phyloP scores from a whole-genome alignment of 2,329 filamentous ascomycete genomes.

The Metarhizium anisopliae region DNA sequence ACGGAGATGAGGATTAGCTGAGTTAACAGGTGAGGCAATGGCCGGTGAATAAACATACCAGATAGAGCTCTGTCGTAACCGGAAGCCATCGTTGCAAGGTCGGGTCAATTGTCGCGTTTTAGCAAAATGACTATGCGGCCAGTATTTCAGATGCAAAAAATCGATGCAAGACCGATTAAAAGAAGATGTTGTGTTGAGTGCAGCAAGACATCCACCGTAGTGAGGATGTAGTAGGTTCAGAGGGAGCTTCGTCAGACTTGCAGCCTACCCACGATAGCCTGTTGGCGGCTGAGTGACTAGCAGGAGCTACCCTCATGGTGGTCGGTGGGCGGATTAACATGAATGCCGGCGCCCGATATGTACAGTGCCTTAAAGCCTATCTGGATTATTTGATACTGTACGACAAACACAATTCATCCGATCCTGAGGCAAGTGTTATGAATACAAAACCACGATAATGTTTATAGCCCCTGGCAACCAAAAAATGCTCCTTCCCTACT shows the following conservation, averaged over 20 bases:
- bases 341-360: neutral
- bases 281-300: neutral
- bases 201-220: slow-evolving; percentile 1
- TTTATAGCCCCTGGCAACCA: too few relatives aligned
- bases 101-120: neutral
- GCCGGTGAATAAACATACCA: slow-evolving; percentile 51
- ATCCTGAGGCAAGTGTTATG: too few relatives aligned
- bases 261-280: slow-evolving; percentile 20
- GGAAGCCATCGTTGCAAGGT: slow-evolving; percentile 57
- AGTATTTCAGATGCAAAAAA: neutral
- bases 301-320: neutral
- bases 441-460: too few relatives aligned
- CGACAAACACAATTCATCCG: too few relatives aligned
- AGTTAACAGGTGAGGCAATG: neutral
- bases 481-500: too few relatives aligned
- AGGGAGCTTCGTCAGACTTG: slow-evolving; percentile 31
- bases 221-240: neutral
- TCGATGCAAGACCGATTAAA: neutral
- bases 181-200: slow-evolving; percentile 5
- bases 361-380: neutral
- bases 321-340: slow-evolving; percentile 2
- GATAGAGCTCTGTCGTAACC: slow-evolving; percentile 99
- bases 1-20: slow-evolving; percentile 28
- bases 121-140: neutral
- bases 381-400: neutral